Base-by-base conservation (phyloP, 2,329 filamentous ascomycete species). In the Phialemoniopsis sp. region DNA sequence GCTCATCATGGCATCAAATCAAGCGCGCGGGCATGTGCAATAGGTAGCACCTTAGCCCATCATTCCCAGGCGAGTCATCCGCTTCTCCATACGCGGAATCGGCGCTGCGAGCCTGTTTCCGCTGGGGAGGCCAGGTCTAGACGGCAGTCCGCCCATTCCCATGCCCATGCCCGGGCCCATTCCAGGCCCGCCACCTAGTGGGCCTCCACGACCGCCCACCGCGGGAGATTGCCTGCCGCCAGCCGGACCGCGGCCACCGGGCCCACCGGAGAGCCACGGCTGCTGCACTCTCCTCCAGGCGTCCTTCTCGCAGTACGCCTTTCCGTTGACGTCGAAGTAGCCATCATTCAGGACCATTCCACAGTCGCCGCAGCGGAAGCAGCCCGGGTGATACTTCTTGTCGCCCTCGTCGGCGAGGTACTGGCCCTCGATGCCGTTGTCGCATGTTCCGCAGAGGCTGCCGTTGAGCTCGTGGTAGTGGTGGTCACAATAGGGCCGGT, bases 391-490 rank as follows among this genome's bases (percentile, higher is more conserved):
- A 62, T 89, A 93, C 59, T 96, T 96, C 51, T 80, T 74, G 28
- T 73, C 68, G 30, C 70, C 63, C 52, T 89, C 86, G 21, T 93
- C 94, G 58, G 95, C 89, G 29, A 96, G 72, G 53, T 95, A 98
- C 50, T 90, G 84, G 1, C 93, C 93, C 62, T 98, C 93, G 49
- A 98, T 97, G 13, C 93, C 93, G 10, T 72, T 70, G 47, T 86
- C 77, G 60, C 93, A 98, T 21, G 75, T 76, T 13, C 78, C 76
- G 58, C 93, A 98, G 2, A 96, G 67, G 34, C 88, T 95, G 37
- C 85, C 85, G 52, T 97, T 97, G 28, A 93, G 75, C 59, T 86
- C 78, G 65, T 98, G 93, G 58, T 97, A 98, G 62, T 97, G 89
- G 36, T 83, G 81, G 49, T 89, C 85, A 62, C 93, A 97, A 64